phyloP scores from a whole-genome alignment of 495 filamentous ascomycete species.

The Baudoinia panamericana region DNA sequence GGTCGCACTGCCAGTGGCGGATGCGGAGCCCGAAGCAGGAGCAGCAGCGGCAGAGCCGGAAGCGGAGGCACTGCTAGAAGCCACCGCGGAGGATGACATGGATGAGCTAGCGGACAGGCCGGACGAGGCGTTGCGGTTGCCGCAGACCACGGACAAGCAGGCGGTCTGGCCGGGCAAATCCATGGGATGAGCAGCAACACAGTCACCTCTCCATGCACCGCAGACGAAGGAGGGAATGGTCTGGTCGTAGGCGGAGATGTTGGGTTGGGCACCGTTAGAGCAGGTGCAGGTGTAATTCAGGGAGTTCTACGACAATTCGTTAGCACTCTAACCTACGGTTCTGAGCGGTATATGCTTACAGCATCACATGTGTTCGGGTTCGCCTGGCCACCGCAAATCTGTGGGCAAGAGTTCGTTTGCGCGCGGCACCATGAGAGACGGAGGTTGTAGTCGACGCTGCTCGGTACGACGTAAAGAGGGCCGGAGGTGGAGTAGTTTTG shows the following conservation, averaged over 20 bases:
- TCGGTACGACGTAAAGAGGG: conserved; percentile 21
- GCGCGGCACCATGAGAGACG: conserved; percentile 27
- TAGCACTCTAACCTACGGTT: too few relatives aligned
- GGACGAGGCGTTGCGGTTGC: conserved; percentile 36
- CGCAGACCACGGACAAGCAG: conserved; percentile 36
- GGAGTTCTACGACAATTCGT: conserved; percentile 36
- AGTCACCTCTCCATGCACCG: conserved; percentile 36
- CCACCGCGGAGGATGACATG: conserved; percentile 10
- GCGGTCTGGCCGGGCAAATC: conserved; percentile 34
- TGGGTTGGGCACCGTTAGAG: conserved; percentile 37
- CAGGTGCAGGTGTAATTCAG: conserved; percentile 45
- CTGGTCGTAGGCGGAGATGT: conserved; percentile 39
- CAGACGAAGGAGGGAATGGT: conserved; percentile 49
- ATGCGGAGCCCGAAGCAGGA: not conserved
- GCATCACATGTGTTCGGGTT: conserved; percentile 26
- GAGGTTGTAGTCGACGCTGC: conserved; percentile 8
- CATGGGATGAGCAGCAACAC: conserved; percentile 36
- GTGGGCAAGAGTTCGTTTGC: conserved; percentile 27
- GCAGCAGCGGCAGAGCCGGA: not conserved
- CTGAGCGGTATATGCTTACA: conserved; percentile 18
- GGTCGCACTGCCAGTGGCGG: not conserved
- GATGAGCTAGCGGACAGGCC: conserved; percentile 22
- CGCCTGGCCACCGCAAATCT: conserved; percentile 26
- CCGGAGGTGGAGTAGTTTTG: conserved; percentile 24
- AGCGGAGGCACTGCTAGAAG: conserved; percentile 12